These are phyloP conservation scores for Blastobotrys arbuscula DNA, from an alignment of 1,139 yeast species.

Conservation along the genomic window DNA sequence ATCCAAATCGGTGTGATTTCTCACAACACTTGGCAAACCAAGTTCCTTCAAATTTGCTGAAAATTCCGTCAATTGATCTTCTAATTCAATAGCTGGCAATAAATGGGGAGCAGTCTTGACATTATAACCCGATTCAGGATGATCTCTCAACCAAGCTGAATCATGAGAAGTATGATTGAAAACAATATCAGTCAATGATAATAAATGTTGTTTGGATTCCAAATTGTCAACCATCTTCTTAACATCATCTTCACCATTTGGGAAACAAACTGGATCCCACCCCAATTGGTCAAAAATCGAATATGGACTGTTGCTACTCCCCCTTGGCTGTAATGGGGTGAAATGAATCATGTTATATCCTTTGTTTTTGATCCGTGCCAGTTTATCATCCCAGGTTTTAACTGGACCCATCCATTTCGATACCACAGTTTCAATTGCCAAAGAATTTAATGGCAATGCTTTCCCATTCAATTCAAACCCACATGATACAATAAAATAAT, in stretches of 20 bases:
- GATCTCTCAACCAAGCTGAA: constrained; percentile 75
- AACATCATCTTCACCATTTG: constrained; percentile 44
- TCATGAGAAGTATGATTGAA: constrained; percentile 93
- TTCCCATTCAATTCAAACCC: constrained; percentile 52
- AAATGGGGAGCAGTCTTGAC: constrained; percentile 85
- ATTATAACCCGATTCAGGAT: constrained; percentile 90
- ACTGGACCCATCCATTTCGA: constrained; percentile 85
- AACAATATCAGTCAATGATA: constrained; percentile 86
- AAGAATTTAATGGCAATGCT: constrained; percentile 67
- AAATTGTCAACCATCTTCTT: constrained; percentile 43
- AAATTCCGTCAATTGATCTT: constrained; percentile 57
- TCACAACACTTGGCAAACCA: constrained; percentile 56
- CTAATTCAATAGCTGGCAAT: constrained; percentile 77
- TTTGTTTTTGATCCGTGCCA: constrained; percentile 56
- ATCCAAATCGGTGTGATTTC: constrained; percentile 45
- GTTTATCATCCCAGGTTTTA: constrained; percentile 59
- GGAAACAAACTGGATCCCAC: constrained; percentile 66
- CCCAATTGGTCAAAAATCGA: constrained; percentile 79
- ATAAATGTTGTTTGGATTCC: constrained; percentile 52
- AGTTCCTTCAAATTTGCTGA: constrained; percentile 48
- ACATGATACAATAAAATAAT: constrained; percentile 80
- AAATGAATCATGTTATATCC: constrained; percentile 95
- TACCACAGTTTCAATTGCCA: constrained; percentile 77
- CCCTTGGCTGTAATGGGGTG: constrained; percentile 87
- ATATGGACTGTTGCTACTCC: constrained; percentile 87